Conservation (phyloP, 139 green algal species). For the Chlorella sp. region DNA sequence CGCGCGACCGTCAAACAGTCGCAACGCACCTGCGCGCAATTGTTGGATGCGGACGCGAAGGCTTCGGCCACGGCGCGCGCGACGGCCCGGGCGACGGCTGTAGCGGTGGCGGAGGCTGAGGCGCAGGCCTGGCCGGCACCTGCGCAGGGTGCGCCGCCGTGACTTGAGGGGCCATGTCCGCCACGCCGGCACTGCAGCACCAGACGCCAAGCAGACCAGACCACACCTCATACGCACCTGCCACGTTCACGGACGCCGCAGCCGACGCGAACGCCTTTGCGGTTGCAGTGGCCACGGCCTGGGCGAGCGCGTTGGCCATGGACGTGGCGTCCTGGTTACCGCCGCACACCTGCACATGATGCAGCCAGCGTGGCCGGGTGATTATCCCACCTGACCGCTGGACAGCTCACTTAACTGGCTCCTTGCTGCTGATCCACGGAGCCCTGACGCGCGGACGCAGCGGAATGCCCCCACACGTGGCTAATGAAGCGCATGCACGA, state of each 20-base stretch:
- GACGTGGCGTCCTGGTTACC: not conserved
- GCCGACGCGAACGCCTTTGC: not conserved
- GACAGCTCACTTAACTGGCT: no score
- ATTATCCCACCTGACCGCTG: no score
- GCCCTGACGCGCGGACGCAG: no score
- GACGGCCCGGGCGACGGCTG: slow-evolving; percentile 11
- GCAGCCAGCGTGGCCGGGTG: no score
- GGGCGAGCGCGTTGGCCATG: not conserved
- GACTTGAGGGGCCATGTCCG: no score
- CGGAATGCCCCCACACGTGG: no score
- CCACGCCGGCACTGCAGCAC: no score
- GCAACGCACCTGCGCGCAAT: not conserved
- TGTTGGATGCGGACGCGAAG: slow-evolving; percentile 1
- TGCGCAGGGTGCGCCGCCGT: no score
- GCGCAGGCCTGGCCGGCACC: slow-evolving; percentile 9
- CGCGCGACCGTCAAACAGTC: not conserved
- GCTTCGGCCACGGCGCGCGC: slow-evolving; percentile 1
- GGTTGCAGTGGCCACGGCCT: not conserved
- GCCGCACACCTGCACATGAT: not conserved
- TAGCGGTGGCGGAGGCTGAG: slow-evolving; percentile 10
- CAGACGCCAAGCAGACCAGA: no score
- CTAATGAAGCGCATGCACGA: no score
- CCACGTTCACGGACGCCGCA: not conserved
- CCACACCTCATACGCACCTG: not conserved
- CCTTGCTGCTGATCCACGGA: no score